phyloP scores from a whole-genome alignment of 2,329 filamentous ascomycete species.

The Cryphonectria carpinicola region DNA sequence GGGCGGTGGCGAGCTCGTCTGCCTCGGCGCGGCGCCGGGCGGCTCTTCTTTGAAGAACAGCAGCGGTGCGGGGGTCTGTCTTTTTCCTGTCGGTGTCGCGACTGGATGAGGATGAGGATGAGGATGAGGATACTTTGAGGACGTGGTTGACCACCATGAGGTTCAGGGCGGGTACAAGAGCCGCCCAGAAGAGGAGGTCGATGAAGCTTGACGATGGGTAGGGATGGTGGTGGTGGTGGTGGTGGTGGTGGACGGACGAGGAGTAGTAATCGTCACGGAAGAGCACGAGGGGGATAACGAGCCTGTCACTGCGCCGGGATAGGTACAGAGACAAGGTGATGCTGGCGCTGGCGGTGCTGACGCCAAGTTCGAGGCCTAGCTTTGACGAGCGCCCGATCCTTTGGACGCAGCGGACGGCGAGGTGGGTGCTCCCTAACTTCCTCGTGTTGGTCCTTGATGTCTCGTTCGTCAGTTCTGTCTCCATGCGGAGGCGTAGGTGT shows the following conservation, averaged over 20 bases:
- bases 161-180: slow-evolving; percentile 44
- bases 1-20: slow-evolving; percentile 48
- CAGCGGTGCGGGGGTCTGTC: neutral
- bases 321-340: slow-evolving; percentile 53
- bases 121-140: neutral
- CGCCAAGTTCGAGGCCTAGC: slow-evolving; percentile 49
- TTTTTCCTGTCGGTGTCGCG: neutral
- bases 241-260: neutral
- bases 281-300: slow-evolving; percentile 47
- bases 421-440: slow-evolving; percentile 28
- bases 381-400: slow-evolving; percentile 46
- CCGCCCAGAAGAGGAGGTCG: slow-evolving; percentile 43
- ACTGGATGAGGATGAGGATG: neutral
- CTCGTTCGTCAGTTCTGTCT: slow-evolving; percentile 47
- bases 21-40: slow-evolving; percentile 45
- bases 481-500: slow-evolving; percentile 40
- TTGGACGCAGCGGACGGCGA: slow-evolving; percentile 50
- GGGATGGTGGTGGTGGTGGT: neutral
- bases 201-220: slow-evolving; percentile 25
- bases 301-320: slow-evolving; percentile 44
- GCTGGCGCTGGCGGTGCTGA: slow-evolving; percentile 44
- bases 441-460: slow-evolving; percentile 25
- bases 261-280: slow-evolving; percentile 8
- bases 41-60: slow-evolving; percentile 21
- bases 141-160: slow-evolving; percentile 44